Base-by-base conservation (phyloP, 2,329 filamentous ascomycete genomes). In the Ascochyta viciae-villosae region DNA sequence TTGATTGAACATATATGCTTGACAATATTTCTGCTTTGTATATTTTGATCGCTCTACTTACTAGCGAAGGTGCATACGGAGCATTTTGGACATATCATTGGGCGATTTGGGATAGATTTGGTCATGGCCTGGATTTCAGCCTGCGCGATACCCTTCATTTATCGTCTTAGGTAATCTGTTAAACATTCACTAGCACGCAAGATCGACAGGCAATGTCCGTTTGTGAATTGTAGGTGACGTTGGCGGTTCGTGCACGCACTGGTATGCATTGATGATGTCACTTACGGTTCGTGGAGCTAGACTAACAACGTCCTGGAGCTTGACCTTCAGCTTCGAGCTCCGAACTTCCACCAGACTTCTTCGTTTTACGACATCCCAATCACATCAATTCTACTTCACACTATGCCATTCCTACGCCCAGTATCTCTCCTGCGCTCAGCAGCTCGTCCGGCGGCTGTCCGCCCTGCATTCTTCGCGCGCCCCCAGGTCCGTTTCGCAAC, bases 401-500 rank as follows among this genome's bases (percentile, higher is more conserved):
- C 35, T 19, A 77, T 77, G 74, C 65, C 67, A 37, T 66, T 71
- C 56, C 53, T 75, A 27, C 70, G 71, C 51, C 58, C 65, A 31
- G 50, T 61, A 22, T 62, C 68, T n/a, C 61, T 72, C 26, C 57
- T 74, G 40, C 71, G 74, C 42, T 64, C 70, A 12, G 57, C 60
- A 58, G 66, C 60, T 31, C 66, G 63, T 33, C 63, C 65, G 29
- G 61, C 64, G 31, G 57, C 62, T 33, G 54, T 71, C 29, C 61
- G 66, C 15, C 59, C 61, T 39, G 64, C 68, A 22, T 61, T 68
- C 50, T 70, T 68, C 57, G 64, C 71, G 19, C 63, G 60, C 31
- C 42, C 69, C 33, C 70, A 74, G 44, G 58, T 64, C 29, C 75
- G 74, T 52, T 72, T 74, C 57, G 76, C 76, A 24, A 66, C 64